These are phyloP conservation scores for Salix exigua DNA, from an alignment of 345 rosid genomes.

Conservation along the genomic window DNA sequence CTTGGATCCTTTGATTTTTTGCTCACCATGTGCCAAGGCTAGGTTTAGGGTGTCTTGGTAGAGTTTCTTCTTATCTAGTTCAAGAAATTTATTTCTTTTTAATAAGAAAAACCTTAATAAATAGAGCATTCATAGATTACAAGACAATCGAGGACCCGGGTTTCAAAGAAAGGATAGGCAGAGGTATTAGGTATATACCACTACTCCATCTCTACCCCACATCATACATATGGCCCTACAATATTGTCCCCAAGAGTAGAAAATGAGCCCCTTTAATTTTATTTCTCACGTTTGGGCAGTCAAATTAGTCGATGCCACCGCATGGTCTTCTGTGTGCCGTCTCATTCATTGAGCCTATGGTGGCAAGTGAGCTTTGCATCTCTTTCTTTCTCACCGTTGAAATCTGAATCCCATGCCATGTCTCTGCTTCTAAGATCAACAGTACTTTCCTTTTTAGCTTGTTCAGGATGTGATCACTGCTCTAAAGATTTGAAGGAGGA, in stretches of 20 bases:
- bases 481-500: background rate
- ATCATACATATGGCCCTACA: constrained; percentile 1
- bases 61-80: too few relatives aligned
- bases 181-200: background rate
- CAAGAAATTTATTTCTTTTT: too few relatives aligned
- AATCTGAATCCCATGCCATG: background rate
- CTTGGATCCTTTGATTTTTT: background rate
- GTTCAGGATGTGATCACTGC: background rate
- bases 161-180: background rate
- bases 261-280: background rate
- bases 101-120: background rate
- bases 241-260: background rate
- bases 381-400: background rate
- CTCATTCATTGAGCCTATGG: background rate
- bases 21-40: background rate
- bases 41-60: too few relatives aligned
- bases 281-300: constrained; percentile 3
- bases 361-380: background rate
- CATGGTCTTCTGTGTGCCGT: constrained; percentile 5
- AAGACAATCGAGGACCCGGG: background rate
- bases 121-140: background rate
- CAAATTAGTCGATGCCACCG: constrained; percentile 26
- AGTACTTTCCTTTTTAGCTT: too few relatives aligned
- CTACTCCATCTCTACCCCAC: constrained; percentile 16
- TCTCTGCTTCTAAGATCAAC: too few relatives aligned